Percentiles rank a stretch among this genome's conserved stretches.
phyloP scores from a whole-genome alignment of 2,329 filamentous ascomycete genomes.

The Thelonectria blattea region DNA sequence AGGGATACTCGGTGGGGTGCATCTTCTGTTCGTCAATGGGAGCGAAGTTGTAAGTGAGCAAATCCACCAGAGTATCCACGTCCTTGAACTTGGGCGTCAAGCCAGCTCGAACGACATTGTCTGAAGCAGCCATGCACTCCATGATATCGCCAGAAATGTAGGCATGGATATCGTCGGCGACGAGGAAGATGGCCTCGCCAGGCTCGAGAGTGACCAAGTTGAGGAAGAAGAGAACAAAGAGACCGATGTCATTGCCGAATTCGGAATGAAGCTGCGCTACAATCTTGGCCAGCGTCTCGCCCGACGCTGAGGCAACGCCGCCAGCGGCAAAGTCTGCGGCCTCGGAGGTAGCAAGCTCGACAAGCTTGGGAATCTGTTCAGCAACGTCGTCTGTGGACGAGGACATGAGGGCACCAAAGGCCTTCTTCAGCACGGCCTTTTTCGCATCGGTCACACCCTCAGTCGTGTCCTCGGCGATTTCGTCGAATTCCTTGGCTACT shows the following conservation, averaged over 20 bases:
- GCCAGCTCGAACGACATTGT: constrained; percentile 96
- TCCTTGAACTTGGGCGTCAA: constrained; percentile 99
- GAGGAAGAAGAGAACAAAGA: constrained; percentile 96
- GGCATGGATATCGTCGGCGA: constrained; percentile 96
- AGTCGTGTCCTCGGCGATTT: constrained; percentile 52
- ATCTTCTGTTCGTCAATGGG: constrained; percentile 97
- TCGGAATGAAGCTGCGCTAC: constrained; percentile 79
- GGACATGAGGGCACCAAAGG: constrained; percentile 83
- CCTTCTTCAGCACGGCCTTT: constrained; percentile 77
- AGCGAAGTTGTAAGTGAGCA: constrained; percentile 95
- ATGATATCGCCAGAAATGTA: constrained; percentile 95
- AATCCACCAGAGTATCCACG: constrained; percentile 82
- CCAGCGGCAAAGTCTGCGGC: constrained; percentile 76
- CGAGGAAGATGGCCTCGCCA: constrained; percentile 94
- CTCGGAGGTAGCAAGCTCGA: constrained; percentile 72
- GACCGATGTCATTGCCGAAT: constrained; percentile 88
- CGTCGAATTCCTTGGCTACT: constrained; percentile 61
- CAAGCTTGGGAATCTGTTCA: constrained; percentile 68
- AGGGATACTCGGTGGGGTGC: constrained; percentile 82
- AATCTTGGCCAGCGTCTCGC: constrained; percentile 76
- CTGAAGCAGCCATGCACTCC: constrained; percentile 98
- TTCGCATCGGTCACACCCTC: constrained; percentile 61
- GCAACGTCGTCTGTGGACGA: constrained; percentile 65
- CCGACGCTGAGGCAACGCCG: constrained; percentile 70
- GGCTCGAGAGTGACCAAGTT: constrained; percentile 89